Conservation (phyloP, 495 filamentous ascomycete genomes). For the Chaetomidium leptoderma region DNA sequence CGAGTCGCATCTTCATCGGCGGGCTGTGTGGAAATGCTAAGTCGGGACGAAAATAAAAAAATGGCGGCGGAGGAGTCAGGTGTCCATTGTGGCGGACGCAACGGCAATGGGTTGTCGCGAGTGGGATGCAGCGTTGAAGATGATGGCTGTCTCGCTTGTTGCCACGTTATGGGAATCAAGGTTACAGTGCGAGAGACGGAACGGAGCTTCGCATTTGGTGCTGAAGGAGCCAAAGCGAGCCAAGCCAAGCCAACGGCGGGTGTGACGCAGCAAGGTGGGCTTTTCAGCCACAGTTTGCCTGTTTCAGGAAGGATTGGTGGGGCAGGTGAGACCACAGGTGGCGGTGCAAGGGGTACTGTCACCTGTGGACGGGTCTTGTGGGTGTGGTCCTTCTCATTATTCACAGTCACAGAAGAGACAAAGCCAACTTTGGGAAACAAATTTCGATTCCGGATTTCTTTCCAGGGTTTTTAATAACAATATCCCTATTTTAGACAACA, state of each 20-base stretch:
- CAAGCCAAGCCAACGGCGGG: neutral
- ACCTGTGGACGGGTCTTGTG: too few relatives aligned
- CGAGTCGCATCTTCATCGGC: constrained; percentile 48
- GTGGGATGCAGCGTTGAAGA: constrained; percentile 25
- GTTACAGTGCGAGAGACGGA: too few relatives aligned
- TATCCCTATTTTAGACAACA: neutral
- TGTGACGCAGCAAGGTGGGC: constrained; percentile 16
- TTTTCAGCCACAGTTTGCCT: constrained; percentile 15
- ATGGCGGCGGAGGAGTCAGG: constrained; percentile 24
- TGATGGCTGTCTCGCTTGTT: constrained; percentile 27
- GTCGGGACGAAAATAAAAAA: neutral
- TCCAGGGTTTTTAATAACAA: too few relatives aligned
- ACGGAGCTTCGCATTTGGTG: neutral
- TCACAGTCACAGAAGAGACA: too few relatives aligned
- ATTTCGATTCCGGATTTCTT: too few relatives aligned
- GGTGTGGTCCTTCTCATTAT: too few relatives aligned
- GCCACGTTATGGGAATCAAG: constrained; percentile 33
- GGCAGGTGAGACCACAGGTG: neutral
- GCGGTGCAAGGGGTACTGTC: neutral
- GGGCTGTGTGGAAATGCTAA: neutral
- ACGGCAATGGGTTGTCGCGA: constrained; percentile 15
- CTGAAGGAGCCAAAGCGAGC: neutral
- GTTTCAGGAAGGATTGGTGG: neutral
- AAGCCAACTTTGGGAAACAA: too few relatives aligned
- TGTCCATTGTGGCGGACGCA: constrained; percentile 21